Conservation (phyloP, 2,329 filamentous ascomycete genomes). For the Colletotrichum gigasporum region DNA sequence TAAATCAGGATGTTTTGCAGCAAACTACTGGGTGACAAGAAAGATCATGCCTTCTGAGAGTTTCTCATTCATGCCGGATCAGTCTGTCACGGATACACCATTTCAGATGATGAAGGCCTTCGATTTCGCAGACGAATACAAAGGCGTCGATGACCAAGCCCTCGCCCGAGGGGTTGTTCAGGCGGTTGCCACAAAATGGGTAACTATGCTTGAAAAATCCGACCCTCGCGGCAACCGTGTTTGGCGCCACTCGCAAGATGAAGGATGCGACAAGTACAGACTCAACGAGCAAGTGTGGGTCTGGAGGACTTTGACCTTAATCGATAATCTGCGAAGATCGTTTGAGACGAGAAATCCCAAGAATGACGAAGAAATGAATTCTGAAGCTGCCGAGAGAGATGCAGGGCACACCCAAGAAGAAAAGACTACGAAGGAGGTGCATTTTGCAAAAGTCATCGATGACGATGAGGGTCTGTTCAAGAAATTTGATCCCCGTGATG, state of each 20-base stretch:
- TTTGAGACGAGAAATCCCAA: too few species aligned
- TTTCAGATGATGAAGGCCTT: not conserved
- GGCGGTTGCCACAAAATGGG: not conserved
- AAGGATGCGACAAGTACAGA: not conserved
- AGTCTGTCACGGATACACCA: not conserved
- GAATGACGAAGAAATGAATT: too few species aligned
- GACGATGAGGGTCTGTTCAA: accelerated
- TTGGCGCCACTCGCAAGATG: not conserved
- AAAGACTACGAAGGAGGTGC: too few species aligned
- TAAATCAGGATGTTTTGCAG: not conserved
- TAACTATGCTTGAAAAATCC: not conserved
- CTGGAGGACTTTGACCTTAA: not conserved
- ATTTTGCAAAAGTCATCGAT: too few species aligned
- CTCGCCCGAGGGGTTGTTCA: not conserved
- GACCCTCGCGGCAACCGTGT: not conserved
- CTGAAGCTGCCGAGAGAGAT: too few species aligned
- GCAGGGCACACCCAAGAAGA: too few species aligned
- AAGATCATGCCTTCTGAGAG: accelerated
- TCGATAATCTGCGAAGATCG: too few species aligned
- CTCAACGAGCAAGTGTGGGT: not conserved
- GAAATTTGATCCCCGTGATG: not conserved
- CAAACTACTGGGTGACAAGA: not conserved
- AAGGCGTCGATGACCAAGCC: too few species aligned
- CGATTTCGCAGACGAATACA: too few species aligned
- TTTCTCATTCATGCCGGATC: not conserved